Percentiles rank a stretch among this genome's conserved stretches.
These are phyloP conservation scores for Clathrus columnatus DNA, from an alignment of 768 basidiomycete genomes.

Conservation along the genomic window DNA sequence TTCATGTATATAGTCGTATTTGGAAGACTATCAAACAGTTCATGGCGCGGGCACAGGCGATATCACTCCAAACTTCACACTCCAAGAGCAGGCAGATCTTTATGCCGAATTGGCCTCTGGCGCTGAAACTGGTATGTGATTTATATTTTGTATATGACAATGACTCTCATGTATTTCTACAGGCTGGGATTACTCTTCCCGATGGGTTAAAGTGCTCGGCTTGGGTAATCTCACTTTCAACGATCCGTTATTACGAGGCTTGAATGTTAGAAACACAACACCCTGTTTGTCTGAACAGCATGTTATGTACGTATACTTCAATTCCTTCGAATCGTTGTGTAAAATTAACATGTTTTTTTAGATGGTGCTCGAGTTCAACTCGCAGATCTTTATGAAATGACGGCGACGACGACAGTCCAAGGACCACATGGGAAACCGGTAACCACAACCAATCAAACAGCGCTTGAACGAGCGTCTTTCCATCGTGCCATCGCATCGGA, in stretches of 20 bases:
- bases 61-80: slow-evolving; percentile 33
- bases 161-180: not conserved
- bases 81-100: slow-evolving; percentile 48
- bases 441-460: not conserved
- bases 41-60: slow-evolving; percentile 34
- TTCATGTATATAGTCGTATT: slow-evolving; percentile 15
- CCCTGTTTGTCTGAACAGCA: slow-evolving; percentile 78
- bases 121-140: slow-evolving; percentile 60
- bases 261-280: slow-evolving; percentile 63
- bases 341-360: slow-evolving; percentile 20
- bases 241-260: slow-evolving; percentile 51
- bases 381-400: slow-evolving; percentile 44
- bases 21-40: slow-evolving; percentile 68
- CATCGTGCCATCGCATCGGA: slow-evolving; percentile 50
- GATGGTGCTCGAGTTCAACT: slow-evolving; percentile 57
- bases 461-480: slow-evolving; percentile 21
- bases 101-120: slow-evolving; percentile 85
- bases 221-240: slow-evolving; percentile 32
- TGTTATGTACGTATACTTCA: slow-evolving; percentile 52
- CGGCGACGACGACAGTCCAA: not conserved
- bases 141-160: slow-evolving; percentile 26
- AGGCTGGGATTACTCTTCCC: slow-evolving; percentile 33
- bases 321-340: slow-evolving; percentile 1
- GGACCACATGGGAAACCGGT: not conserved
- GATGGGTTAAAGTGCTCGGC: slow-evolving; percentile 35